Evolutionary conservation across 352 stramenopile genomes (phyloP).

Genomic region (Phytophthora pseudosyringae): DNA sequence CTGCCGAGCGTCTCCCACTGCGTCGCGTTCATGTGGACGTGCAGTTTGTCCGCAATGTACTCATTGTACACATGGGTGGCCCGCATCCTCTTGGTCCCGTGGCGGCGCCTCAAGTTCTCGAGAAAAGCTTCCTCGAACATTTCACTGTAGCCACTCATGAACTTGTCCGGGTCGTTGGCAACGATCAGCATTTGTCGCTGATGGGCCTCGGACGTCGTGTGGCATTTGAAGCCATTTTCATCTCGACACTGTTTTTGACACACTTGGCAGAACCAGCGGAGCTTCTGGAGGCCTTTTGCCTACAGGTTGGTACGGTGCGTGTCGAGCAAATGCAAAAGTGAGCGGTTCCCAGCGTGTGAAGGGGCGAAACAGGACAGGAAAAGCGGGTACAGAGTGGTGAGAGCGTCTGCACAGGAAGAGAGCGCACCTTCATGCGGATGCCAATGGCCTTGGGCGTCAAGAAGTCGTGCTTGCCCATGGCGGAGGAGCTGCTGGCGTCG

Average conservation of each 20-base stretch:
- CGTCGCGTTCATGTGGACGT: slow-evolving; percentile 99
- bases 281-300: slow-evolving; percentile 97
- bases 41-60: slow-evolving; percentile 98
- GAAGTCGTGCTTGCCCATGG: slow-evolving; percentile 89
- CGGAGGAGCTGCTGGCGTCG: background rate
- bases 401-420: background rate
- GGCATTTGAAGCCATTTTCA: slow-evolving; percentile 99
- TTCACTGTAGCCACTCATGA: slow-evolving; percentile 93
- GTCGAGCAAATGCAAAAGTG: background rate
- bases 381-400: background rate
- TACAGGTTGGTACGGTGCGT: slow-evolving; percentile 33
- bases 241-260: slow-evolving; percentile 99
- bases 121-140: slow-evolving; percentile 97
- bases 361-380: background rate
- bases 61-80: slow-evolving; percentile 99
- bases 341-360: slow-evolving; percentile 4
- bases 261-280: slow-evolving; percentile 99
- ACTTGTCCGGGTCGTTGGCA: slow-evolving; percentile 93
- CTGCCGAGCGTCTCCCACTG: slow-evolving; percentile 96
- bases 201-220: slow-evolving; percentile 97
- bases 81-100: slow-evolving; percentile 97
- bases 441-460: slow-evolving; percentile 86
- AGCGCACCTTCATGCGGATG: slow-evolving; percentile 85
- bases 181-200: slow-evolving; percentile 99
- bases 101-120: slow-evolving; percentile 93